Base-by-base conservation (phyloP, 2,329 filamentous ascomycete species). In the Aspergillus chevalieri region DNA sequence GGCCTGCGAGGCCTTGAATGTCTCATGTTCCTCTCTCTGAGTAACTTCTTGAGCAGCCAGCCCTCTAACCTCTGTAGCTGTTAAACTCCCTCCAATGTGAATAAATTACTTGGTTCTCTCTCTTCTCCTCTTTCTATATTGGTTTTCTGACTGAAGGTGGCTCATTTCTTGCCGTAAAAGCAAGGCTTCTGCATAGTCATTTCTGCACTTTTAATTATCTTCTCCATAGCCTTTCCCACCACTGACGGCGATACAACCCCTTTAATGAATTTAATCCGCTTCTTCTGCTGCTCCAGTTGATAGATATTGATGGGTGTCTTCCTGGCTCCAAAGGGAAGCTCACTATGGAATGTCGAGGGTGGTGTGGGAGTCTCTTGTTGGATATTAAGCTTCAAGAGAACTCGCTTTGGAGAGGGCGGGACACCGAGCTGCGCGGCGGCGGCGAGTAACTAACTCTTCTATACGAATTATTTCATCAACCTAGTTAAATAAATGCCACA, bases 201-300 rank as follows among this genome's bases (percentile, higher is more conserved):
- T 17, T 41, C 38, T 9, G 38, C 38, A 41, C 7, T 3, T 41
- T 41, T 41, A 9, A 41, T 17, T 4, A 41, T n/a, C 38, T 41
- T 41, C 17, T 41, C 38, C 17, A 41, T 15, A 15, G 8, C 9
- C 17, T 41, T 3, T 4, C 4, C 38, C 17, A 19, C 15, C 14
- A n/a, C 9, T n/a, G 17, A 41, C 4, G 38, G 17, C 15, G 38
- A 41, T 41, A 41, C n/a, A n/a, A 49, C 30, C 46, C 26, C 1
- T 51, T 47, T 43, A 49, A 53, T 22, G 17, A 12, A 17, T 17
- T 51, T 47, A 48, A 50, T 36, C 4, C 43, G 38, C 4, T 41
- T n/a, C 38, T 41, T 41, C 4, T 41, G 17, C 17, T 41, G 12
- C 24, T 48, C 24, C 15, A 41, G 17, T 41, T 41, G 17, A 19